These are phyloP conservation scores for Hydnum rufescens DNA, from an alignment of 768 basidiomycete genomes.

Conservation along the genomic window DNA sequence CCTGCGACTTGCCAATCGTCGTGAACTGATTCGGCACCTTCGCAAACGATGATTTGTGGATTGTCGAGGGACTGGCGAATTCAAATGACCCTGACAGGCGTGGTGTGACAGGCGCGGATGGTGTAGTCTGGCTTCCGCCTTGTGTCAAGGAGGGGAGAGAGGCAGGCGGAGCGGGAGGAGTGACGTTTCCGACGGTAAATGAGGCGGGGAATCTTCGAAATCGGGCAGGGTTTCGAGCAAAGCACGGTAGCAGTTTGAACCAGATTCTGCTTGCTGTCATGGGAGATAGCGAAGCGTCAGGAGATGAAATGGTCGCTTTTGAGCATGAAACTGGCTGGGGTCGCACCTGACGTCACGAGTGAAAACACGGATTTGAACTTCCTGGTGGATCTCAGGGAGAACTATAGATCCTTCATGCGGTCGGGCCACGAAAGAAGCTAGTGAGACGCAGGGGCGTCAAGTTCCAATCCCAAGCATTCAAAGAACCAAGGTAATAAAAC, in stretches of 20 bases:
- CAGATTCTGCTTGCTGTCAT: conserved; percentile 30
- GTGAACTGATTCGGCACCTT: not conserved
- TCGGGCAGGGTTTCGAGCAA: conserved; percentile 17
- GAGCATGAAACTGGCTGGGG: not conserved
- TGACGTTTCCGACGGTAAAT: not conserved
- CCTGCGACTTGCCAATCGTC: not conserved
- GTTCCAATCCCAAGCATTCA: not conserved
- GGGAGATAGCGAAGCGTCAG: not conserved
- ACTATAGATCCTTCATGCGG: conserved; percentile 43
- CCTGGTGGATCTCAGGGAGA: conserved; percentile 45
- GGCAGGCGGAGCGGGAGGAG: not conserved
- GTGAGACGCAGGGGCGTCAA: too few species aligned
- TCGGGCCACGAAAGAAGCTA: not conserved
- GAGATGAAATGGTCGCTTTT: not conserved
- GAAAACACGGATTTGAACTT: conserved; percentile 48
- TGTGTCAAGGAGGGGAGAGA: not conserved
- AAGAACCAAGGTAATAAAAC: not conserved
- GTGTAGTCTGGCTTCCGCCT: not conserved
- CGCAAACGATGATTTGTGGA: not conserved
- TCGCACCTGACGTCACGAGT: conserved; percentile 33
- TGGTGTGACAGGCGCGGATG: not conserved
- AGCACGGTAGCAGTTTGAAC: conserved; percentile 49
- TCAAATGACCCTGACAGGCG: not conserved
- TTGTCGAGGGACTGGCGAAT: not conserved
- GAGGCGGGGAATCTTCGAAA: not conserved